Percentiles rank a stretch among this genome's conserved stretches.
phyloP scores from a whole-genome alignment of 1,284 basidiomycete species.

The Apiotrichum porosum region DNA sequence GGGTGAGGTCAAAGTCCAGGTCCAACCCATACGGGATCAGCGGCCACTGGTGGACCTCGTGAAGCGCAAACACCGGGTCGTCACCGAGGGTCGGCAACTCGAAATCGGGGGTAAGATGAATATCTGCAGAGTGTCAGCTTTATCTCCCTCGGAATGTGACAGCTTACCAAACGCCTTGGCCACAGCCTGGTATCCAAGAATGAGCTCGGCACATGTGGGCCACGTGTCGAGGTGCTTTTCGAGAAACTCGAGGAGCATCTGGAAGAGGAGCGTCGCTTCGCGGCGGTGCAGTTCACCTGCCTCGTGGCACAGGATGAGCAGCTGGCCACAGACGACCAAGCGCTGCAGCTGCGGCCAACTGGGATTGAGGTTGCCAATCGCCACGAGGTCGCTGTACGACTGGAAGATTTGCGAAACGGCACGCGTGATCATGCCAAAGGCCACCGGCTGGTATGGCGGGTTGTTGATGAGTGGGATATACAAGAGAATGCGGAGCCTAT shows the following conservation, averaged over 20 bases:
- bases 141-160: not conserved
- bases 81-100: not conserved
- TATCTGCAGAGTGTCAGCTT: not conserved
- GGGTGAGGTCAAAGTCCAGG: slow-evolving; percentile 6
- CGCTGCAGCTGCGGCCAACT: slow-evolving; percentile 25
- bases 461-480: slow-evolving; percentile 17
- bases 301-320: slow-evolving; percentile 21
- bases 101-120: not conserved
- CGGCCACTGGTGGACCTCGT: not conserved
- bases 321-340: slow-evolving; percentile 19
- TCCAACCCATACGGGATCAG: slow-evolving; percentile 3
- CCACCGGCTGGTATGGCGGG: slow-evolving; percentile 7
- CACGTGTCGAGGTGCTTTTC: slow-evolving; percentile 9
- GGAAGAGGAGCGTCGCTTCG: slow-evolving; percentile 16
- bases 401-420: slow-evolving; percentile 20
- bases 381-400: slow-evolving; percentile 18
- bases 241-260: slow-evolving; percentile 14
- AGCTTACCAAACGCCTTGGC: slow-evolving; percentile 10
- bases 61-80: not conserved
- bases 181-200: slow-evolving; percentile 8
- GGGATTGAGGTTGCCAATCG: slow-evolving; percentile 12
- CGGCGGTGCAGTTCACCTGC: slow-evolving; percentile 18
- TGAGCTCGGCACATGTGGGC: slow-evolving; percentile 11
- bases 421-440: slow-evolving; percentile 13
- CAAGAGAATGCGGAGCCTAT: slow-evolving; percentile 24